Evolutionary conservation across 108 stramenopile genomes (phyloP), one percentile per base, ranked within the genome.

Genomic region (Pseudonitzschia multiseries): DNA sequence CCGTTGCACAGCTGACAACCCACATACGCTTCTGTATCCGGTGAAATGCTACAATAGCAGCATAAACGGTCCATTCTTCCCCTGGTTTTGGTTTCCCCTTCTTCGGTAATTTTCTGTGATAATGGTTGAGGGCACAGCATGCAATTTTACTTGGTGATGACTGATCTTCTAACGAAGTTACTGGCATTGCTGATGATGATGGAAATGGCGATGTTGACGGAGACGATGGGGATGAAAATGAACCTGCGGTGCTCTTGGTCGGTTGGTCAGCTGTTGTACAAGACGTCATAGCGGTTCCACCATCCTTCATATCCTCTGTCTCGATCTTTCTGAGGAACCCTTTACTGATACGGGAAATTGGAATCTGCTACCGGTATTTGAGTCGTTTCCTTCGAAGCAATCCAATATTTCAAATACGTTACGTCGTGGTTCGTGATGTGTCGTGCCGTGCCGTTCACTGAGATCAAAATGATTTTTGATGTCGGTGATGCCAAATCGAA

Each of bases 21-120:
- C 79, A 65, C 50, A 59, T 43, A 27, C 41, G 62, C 74, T 41
- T 69, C 12, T 50, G 44, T n/a, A 28, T 41, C n/a, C 46, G 43
- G 56, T 66, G 66, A 56, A 56, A 36, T 8, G 89, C 91, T 5
- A 96, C 89, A n/a, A 96, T 82, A 26, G 95, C 89, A 36, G 91
- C 88, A 78, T 83, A 93, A 10, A 93, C 92, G 0, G 93, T 93
- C 92, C 91, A 96, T 83, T 96, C 95, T 43, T 70, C 53, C 22
- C 77, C 65, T 15, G 52, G 22, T 64, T 84, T 84, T n/a, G 93
- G 91, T 70, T 92, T 95, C 0, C 87, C 89, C 57, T 86, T 85
- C 43, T 81, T 86, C 48, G 72, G 77, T 9, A 91, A 60, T 8
- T 59, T 59, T 27, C 77, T 46, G 17, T 78, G 54, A 75, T 88